Percentiles rank a stretch among this genome's conserved stretches.
These are phyloP conservation scores for Oxalis stricta DNA, from an alignment of 441 rosid species.

Conservation along the genomic window DNA sequence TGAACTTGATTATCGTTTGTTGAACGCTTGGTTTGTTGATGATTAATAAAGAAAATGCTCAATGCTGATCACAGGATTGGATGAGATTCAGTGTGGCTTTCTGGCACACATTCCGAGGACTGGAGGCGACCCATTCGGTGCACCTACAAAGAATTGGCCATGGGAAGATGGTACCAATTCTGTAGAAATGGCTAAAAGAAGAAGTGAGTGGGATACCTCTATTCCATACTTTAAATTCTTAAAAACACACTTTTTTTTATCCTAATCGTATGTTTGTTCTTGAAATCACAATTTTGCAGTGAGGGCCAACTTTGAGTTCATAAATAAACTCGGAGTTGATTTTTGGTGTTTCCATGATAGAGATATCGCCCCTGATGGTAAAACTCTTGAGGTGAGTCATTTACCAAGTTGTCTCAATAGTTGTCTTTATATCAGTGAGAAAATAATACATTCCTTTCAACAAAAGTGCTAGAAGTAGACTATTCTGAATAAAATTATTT, in stretches of 20 bases:
- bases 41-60: constrained; percentile 6
- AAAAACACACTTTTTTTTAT: too few species aligned
- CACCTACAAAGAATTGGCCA: constrained; percentile 81
- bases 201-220: constrained; percentile 45
- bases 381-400: constrained; percentile 50
- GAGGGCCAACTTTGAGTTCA: constrained; percentile 95
- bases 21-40: background rate
- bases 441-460: too few species aligned
- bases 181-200: constrained; percentile 80
- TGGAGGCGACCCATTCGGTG: constrained; percentile 84
- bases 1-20: background rate
- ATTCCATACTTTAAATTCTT: background rate
- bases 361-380: constrained; percentile 86
- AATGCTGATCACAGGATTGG: constrained; percentile 53
- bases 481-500: too few species aligned
- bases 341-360: constrained; percentile 96
- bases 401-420: background rate
- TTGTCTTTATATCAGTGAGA: background rate
- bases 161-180: constrained; percentile 98
- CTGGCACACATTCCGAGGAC: constrained; percentile 95
- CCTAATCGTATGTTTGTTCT: too few species aligned
- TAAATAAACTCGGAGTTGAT: constrained; percentile 87
- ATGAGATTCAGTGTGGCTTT: constrained; percentile 93
- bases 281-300: too few species aligned
- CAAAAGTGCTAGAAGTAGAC: too few species aligned